Percentiles rank a stretch among this genome's conserved stretches.
phyloP scores from a whole-genome alignment of 768 basidiomycete genomes.

The Ramaria sp. region DNA sequence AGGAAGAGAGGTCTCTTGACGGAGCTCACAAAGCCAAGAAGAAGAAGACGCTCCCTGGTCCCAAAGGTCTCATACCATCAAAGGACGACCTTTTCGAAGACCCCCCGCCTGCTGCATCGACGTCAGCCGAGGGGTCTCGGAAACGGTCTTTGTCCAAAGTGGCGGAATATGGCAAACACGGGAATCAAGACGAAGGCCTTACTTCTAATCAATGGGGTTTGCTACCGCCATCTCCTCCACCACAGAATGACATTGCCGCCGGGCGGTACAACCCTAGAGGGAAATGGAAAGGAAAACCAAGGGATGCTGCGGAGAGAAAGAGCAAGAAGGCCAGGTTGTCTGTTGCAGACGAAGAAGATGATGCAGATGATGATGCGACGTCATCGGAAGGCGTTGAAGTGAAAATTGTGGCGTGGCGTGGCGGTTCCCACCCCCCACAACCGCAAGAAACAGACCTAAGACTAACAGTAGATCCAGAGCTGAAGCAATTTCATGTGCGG shows the following conservation, averaged over 20 bases:
- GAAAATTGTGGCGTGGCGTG: constrained; percentile 11
- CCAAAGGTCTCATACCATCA: constrained; percentile 9
- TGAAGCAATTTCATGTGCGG: neutral
- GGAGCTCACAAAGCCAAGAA: constrained; percentile 1
- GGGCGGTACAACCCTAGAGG: constrained; percentile 17
- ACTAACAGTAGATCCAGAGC: constrained; percentile 21
- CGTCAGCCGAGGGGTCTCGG: constrained; percentile 19
- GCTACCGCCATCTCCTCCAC: constrained; percentile 56
- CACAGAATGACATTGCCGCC: constrained; percentile 13
- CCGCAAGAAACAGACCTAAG: neutral
- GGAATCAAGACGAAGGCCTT: neutral
- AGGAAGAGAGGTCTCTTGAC: neutral
- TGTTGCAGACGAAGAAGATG: constrained; percentile 15
- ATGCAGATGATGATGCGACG: constrained; percentile 21
- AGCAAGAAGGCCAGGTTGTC: neutral
- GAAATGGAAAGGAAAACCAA: constrained; percentile 31
- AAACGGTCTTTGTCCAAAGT: constrained; percentile 35
- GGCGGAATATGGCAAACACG: constrained; percentile 16
- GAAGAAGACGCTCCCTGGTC: constrained; percentile 7
- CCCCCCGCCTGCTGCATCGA: neutral
- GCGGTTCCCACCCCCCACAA: neutral
- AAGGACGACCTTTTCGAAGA: constrained; percentile 10
- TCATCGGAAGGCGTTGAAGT: constrained; percentile 18
- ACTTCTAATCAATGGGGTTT: constrained; percentile 20
- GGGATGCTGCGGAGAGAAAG: constrained; percentile 15